Base-by-base conservation (phyloP, 768 basidiomycete genomes). In the Lentinula raphanica region DNA sequence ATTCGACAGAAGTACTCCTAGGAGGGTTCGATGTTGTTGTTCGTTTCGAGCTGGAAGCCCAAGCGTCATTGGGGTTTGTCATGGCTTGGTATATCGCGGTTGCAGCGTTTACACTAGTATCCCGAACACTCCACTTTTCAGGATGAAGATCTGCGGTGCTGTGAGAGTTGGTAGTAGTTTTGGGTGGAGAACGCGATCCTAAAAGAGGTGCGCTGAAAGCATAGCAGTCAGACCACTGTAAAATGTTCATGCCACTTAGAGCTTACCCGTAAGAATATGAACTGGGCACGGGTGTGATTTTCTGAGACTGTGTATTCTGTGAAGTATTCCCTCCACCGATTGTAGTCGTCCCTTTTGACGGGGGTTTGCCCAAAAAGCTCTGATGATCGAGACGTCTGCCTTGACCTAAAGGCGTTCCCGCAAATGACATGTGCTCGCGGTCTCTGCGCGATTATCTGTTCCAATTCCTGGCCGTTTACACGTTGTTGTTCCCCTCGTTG, bases 21-120 rank as follows among this genome's bases (percentile, higher is more conserved):
- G 87, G 85, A 1, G 89, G 72, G 44, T 70, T 66, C 56, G 75
- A 72, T 13, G 75, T 76, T 51, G 78, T 73, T 11, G 74, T 76
- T 53, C 78, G 73, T 15, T 76, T 76, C n/a, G 79, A 75, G 46
- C 80, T 77, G 2, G 88, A 86, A 2, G 83, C 84, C 90, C 88
- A 90, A 0, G 85, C 71, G 54, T 74, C 74, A 68, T 88, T 87
- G 28, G 84, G 82, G 63, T 80, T 83, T 40, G 62, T 64, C 76
- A 81, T 81, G 19, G 92, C 92, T 69, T 87, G 84, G 63, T 78
- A 75, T 66, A 94, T 89, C 29, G 92, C 92, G 65, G 82, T 81
- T 9, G 91, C 92, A 65, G 92, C 87, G 71, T 91, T 89, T 51
- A 94, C 92, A 19, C 90, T 87, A 45, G 92, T 94, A 71, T 91